Conservation (phyloP, 1,284 basidiomycete genomes). For the Caloboletus firmus region DNA sequence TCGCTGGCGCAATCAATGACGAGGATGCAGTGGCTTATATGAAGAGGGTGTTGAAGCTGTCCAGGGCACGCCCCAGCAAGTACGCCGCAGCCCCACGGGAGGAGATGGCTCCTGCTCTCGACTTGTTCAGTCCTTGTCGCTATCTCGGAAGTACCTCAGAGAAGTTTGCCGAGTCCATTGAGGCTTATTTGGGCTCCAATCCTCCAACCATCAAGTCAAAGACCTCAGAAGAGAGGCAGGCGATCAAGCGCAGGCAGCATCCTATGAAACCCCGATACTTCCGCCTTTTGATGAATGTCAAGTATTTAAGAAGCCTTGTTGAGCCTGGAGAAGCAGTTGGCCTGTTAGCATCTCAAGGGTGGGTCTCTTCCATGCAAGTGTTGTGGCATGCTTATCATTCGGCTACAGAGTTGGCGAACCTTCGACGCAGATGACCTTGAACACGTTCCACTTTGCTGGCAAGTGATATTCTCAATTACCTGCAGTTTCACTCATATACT, state of each 20-base stretch:
- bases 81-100: slow-evolving; percentile 47
- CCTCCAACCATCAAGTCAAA: slow-evolving; percentile 63
- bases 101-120: slow-evolving; percentile 71
- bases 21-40: slow-evolving; percentile 75
- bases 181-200: slow-evolving; percentile 81
- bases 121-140: slow-evolving; percentile 76
- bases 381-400: background rate
- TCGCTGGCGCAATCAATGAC: slow-evolving; percentile 63
- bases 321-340: slow-evolving; percentile 99
- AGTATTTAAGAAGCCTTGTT: slow-evolving; percentile 91
- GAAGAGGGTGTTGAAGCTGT: slow-evolving; percentile 88
- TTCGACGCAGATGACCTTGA: slow-evolving; percentile 99
- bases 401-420: slow-evolving; percentile 88
- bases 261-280: slow-evolving; percentile 65
- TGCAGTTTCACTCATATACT: slow-evolving; percentile 5
- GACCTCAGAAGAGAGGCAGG: slow-evolving; percentile 40
- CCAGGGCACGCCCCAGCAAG: slow-evolving; percentile 49
- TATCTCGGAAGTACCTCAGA: slow-evolving; percentile 93
- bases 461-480: slow-evolving; percentile 26
- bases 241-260: slow-evolving; percentile 46
- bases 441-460: slow-evolving; percentile 99
- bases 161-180: slow-evolving; percentile 82
- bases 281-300: slow-evolving; percentile 80
- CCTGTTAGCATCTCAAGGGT: slow-evolving; percentile 97
- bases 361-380: slow-evolving; percentile 29